These are phyloP conservation scores for Paraconiothyrium sp. DNA, from an alignment of 2,329 filamentous ascomycete genomes.

Conservation along the genomic window DNA sequence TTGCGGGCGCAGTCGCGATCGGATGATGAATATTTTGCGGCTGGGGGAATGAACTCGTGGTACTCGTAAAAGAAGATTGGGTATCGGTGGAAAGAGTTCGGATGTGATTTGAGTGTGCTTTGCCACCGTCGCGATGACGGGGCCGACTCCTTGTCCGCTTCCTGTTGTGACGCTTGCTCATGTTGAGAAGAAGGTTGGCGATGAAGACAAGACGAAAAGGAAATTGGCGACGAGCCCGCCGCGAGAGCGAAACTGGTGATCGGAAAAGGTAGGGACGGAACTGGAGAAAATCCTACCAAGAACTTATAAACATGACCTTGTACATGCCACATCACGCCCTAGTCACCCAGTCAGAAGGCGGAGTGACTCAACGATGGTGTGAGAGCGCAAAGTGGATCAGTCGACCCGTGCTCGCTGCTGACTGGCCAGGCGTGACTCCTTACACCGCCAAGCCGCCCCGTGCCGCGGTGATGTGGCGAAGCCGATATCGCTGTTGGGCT, in stretches of 20 bases:
- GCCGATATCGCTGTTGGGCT: conserved; percentile 35
- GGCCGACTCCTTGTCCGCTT: conserved; percentile 55
- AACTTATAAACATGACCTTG: conserved; percentile 39
- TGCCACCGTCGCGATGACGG: conserved; percentile 47
- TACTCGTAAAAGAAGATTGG: conserved; percentile 35
- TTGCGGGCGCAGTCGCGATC: conserved; percentile 28
- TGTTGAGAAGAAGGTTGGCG: conserved; percentile 26
- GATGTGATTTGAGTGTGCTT: conserved; percentile 37
- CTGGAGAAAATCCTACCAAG: conserved; percentile 25
- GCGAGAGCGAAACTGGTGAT: conserved; percentile 38
- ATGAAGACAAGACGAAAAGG: conserved; percentile 7
- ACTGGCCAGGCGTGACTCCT: conserved; percentile 37
- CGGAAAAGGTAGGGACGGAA: conserved; percentile 26
- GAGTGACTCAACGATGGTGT: conserved; percentile 49
- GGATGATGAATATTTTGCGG: conserved; percentile 22
- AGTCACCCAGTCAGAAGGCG: conserved; percentile 39
- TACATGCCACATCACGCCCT: conserved; percentile 32
- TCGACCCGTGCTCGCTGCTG: conserved; percentile 34
- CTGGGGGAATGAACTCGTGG: conserved; percentile 34
- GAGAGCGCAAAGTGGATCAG: conserved; percentile 30
- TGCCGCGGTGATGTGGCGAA: conserved; percentile 32
- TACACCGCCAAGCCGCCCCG: conserved; percentile 12
- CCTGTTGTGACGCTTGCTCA: conserved; percentile 57
- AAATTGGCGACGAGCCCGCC: conserved; percentile 38
- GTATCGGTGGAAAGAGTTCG: conserved; percentile 44